Evolutionary conservation across 1,284 basidiomycete species (phyloP), one percentile per base, ranked within the genome.

Genomic region (Irpex sp.): DNA sequence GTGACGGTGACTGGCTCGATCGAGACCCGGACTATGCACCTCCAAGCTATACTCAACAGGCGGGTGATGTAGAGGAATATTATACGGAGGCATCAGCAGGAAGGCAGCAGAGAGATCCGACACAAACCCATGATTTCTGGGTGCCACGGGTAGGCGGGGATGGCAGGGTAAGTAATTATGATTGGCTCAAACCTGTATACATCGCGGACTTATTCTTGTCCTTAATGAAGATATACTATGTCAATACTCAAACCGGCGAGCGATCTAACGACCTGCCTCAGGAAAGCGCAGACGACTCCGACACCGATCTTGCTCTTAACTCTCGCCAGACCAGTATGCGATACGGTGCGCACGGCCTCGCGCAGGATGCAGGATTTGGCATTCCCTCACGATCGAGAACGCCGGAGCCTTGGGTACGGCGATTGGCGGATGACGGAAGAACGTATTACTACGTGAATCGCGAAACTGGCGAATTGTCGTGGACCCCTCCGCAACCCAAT

Each of bases 211-310:
- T 21, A 66, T 58, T 49, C 6, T 38, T 5, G 48, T 37, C 31
- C 61, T 44, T 54, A 26, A 34, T 44, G n/a, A 59, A 98, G 92
- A 93, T 98, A 73, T 95, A 90, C 81, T 98, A 97, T 77, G 85
- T 94, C 69, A 98, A 98, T 72, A 92, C 92, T 0, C 85, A 92
- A 68, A 98, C 96, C 1, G 94, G 94, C 44, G 89, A 96, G 72
- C 88, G 87, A 48, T 88, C 94, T 11, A 86, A 87, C 70, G 94
- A 98, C 70, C 78, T 97, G 48, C 96, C 96, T n/a, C 79, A 79
- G 54, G 87, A 91, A 70, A 78, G 81, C 21, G 88, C 89, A 59
- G 85, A 86, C 19, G 76, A 78, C 40, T 82, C 85, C 1, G 86
- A 88, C 63, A 49, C 31, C 40, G 64, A 65, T 4, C 52, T 65